A percentile compares a stretch with the other conserved stretches of the same genome.
phyloP scores from a whole-genome alignment of 108 stramenopile species.

The Nannochloropsis salina region DNA sequence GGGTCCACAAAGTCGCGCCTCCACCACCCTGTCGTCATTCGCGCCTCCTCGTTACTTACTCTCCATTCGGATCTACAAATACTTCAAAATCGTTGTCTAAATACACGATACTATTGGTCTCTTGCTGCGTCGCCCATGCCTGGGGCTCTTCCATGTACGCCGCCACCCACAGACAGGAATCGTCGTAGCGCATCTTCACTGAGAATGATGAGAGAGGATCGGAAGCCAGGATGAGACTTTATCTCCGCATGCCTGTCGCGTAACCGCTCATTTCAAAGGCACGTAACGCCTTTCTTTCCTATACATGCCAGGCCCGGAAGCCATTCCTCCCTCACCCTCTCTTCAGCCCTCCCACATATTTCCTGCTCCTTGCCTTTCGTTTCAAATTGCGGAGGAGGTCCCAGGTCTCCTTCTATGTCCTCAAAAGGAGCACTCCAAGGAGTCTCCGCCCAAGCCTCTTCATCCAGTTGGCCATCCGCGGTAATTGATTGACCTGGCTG shows the following conservation, averaged over 20 bases:
- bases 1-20: too few relatives aligned
- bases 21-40: neutral
- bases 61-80: slow-evolving; percentile 67
- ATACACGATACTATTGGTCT: neutral
- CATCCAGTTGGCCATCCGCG: slow-evolving; percentile 24
- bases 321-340: neutral
- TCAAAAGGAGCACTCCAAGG: slow-evolving; percentile 21
- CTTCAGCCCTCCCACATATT: neutral
- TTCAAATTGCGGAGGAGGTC: neutral
- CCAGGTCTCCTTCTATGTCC: slow-evolving; percentile 21
- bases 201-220: neutral
- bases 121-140: slow-evolving; percentile 19
- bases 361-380: slow-evolving; percentile 14
- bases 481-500: neutral
- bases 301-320: neutral
- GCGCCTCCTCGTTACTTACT: neutral
- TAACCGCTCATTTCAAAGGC: neutral
- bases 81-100: slow-evolving; percentile 67
- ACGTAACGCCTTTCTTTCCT: neutral
- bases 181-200: slow-evolving; percentile 12
- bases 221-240: neutral
- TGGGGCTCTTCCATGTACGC: neutral
- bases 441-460: neutral
- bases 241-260: neutral
- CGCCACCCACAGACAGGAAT: neutral